Percentiles rank a stretch among this genome's conserved stretches.
Conservation (phyloP, 495 filamentous ascomycete species). For the Penicillium cinerascens region DNA sequence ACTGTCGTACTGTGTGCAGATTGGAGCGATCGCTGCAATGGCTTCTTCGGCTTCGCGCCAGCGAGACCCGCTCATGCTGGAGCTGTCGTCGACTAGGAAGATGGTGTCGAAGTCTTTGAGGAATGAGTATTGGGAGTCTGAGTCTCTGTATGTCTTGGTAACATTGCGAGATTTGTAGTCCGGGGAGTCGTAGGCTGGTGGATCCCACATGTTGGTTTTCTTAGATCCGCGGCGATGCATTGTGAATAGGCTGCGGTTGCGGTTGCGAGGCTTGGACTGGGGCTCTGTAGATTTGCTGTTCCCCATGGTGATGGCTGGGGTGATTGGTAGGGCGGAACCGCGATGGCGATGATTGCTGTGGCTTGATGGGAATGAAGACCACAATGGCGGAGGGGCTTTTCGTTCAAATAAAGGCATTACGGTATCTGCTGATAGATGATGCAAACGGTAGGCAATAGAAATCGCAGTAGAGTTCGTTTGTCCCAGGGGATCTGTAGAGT, state of each 20-base stretch:
- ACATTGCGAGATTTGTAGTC: not conserved
- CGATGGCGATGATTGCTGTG: not conserved
- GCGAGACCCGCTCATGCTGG: conserved; percentile 73
- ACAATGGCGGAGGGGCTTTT: conserved; percentile 10
- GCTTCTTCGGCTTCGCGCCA: conserved; percentile 77
- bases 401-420: conserved; percentile 8
- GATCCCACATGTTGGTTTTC: conserved; percentile 21
- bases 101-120: conserved; percentile 85
- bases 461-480: not conserved
- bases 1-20: conserved; percentile 76
- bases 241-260: not conserved
- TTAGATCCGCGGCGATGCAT: not conserved
- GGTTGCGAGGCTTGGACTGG: not conserved
- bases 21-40: conserved; percentile 72
- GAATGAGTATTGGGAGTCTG: conserved; percentile 64
- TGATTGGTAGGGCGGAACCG: not conserved
- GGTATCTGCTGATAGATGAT: conserved; percentile 1
- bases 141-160: conserved; percentile 2
- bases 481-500: not conserved
- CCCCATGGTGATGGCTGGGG: not conserved
- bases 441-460: conserved; percentile 12
- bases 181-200: conserved; percentile 32
- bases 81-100: conserved; percentile 91
- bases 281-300: not conserved
- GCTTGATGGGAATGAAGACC: conserved; percentile 18